Base-by-base conservation (phyloP, 371 early-diverging fungal species). In the Apophysomyces variabilis region DNA sequence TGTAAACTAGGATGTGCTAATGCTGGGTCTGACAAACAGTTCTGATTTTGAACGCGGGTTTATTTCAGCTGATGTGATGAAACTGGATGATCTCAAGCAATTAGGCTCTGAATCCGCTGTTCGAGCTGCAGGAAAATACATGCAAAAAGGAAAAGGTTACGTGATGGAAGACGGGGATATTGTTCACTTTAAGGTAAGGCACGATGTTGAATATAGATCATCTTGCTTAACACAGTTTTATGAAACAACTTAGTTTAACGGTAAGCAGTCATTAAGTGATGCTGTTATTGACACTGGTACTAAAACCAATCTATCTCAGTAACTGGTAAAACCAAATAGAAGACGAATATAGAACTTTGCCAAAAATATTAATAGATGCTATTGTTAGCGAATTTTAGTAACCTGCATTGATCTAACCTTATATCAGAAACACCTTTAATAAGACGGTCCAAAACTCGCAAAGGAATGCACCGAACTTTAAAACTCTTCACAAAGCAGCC, bases 61-160 rank as follows among this genome's bases (percentile, higher is more conserved):
- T 76, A 93, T 97, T 72, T 89, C 91, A 82, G 97, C 96, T 3
- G 98, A 98, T 77, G 86, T 95, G 13, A 93, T 94, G 89, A 87
- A 86, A 43, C 94, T 80, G 66, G 62, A 64, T 7, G 82, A 82
- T 60, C 71, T 96, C 38, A 76, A 87, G 58, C 86, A 91, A 62
- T 72, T 87, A 44, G 89, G 90, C 14, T 76, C 76, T 32, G 82
- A 82, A 64, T 61, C 66, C 21, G 69, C 73, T 41, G 82, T 82
- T 1, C 70, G 73, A 14, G 57, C 77, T 32, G 71, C 72, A 13
- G 82, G 82, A 11, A 82, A 79, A 79, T 97, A 94, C 80, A 65
- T 86, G 58, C 91, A 91, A 76, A 97, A 98, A 82, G 99, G 99
- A 56, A 96, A 92, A 78, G 96, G 95, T 6, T 98, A 99, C 65